phyloP scores from a whole-genome alignment of 768 basidiomycete genomes.

The Phallus indusiatus region DNA sequence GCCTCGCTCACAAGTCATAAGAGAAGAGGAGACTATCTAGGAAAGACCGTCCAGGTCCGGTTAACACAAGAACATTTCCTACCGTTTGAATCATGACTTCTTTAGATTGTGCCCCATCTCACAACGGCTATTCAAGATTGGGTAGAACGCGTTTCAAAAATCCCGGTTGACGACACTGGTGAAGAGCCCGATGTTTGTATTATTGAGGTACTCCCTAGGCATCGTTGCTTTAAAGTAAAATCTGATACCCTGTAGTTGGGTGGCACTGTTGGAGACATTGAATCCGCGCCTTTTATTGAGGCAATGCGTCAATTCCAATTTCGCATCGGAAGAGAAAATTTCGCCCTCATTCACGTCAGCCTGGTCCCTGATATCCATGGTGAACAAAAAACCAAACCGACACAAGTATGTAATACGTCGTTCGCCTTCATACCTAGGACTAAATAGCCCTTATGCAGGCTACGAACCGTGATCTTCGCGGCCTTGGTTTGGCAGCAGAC shows the following conservation, averaged over 20 bases:
- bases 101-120: constrained; percentile 87
- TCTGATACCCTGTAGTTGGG: constrained; percentile 55
- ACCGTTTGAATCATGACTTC: not conserved
- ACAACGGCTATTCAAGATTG: constrained; percentile 98
- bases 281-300: constrained; percentile 95
- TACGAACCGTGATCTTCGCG: constrained; percentile 86
- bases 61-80: not conserved
- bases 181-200: constrained; percentile 95
- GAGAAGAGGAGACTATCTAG: constrained; percentile 83
- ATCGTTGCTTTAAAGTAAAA: not conserved
- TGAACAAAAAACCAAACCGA: constrained; percentile 98
- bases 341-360: constrained; percentile 93
- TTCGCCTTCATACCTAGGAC: not conserved
- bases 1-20: constrained; percentile 19
- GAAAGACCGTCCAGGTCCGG: constrained; percentile 89
- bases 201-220: constrained; percentile 61
- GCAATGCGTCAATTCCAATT: constrained; percentile 99
- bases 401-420: constrained; percentile 38
- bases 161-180: constrained; percentile 90
- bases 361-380: constrained; percentile 98
- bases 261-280: constrained; percentile 97
- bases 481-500: constrained; percentile 88
- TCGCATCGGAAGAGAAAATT: constrained; percentile 92
- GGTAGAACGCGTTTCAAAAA: constrained; percentile 90
- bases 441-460: constrained; percentile 28